Base-by-base conservation (phyloP, 352 stramenopile species). In the Phytophthora litchii region DNA sequence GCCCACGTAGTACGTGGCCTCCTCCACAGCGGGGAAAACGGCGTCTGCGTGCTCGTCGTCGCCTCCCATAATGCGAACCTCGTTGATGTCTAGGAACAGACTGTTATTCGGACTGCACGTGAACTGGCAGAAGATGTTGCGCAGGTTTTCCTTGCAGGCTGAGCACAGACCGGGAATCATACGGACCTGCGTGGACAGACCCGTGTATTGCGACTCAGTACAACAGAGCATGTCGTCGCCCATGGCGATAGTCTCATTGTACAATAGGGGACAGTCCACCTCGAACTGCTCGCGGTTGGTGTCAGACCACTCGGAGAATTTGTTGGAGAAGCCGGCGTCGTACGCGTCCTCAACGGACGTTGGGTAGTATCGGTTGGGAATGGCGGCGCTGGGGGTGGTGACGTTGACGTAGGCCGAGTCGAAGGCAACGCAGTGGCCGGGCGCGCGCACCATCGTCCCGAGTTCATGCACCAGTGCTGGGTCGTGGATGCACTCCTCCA, bases 31-130 rank as follows among this genome's bases (percentile, higher is more conserved):
- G 10, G 79, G 77, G 54, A 81, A 88, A 2, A 85, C 44, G 0
- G 69, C 63, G 6, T 35, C 60, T 16, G 42, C 36, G 34, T 83
- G 65, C 11, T 80, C 60, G 32, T 78, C 71, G 35, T 84, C 63
- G 16, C 74, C 71, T 16, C 58, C 20, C 69, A 84, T 61, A 29
- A 89, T 74, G 21, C 74, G 76, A 2, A 89, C 64, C 59, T 87
- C 71, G 17, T 73, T 70, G 11, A 85, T 47, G 35, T 84, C 73
- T 11, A 87, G 45, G 55, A 89, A 87, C 45, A 85, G 65, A 9
- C 72, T 80, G 64, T 89, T 86, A 66, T 80, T 86, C 13, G 79
- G 79, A 51, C 72, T 84, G 59, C 79, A 89, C 21, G 79, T 78
- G 51, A 86, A 81, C 45, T 84, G 72, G 37, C 79, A 89, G 53